Conservation (phyloP, 805 yeast species). For the Blastobotrys robertii region DNA sequence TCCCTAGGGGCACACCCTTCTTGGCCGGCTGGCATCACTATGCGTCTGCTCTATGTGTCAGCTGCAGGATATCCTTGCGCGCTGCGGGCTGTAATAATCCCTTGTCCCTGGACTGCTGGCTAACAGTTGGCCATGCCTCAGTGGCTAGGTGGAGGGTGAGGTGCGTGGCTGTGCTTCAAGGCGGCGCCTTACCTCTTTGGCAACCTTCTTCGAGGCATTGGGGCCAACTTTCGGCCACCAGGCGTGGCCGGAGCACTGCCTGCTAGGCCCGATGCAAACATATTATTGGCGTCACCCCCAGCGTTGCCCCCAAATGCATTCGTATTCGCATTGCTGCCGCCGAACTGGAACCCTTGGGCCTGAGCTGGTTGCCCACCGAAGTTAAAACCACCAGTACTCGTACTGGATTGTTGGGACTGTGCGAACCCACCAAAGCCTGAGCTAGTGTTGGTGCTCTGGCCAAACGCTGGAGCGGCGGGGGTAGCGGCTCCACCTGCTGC, state of each 20-base stretch:
- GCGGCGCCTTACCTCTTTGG: background rate
- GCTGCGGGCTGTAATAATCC: background rate
- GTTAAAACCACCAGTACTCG: background rate
- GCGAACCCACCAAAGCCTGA: background rate
- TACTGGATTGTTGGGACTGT: background rate
- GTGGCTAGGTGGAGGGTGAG: background rate
- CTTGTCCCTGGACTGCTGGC: background rate
- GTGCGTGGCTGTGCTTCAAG: background rate
- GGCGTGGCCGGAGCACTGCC: background rate
- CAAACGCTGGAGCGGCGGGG: background rate
- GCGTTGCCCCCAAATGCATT: background rate
- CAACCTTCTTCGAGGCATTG: conserved; percentile 2
- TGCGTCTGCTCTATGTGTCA: no score
- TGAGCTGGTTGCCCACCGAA: background rate
- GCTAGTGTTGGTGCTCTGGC: background rate
- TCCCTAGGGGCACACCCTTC: no score
- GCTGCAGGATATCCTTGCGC: background rate
- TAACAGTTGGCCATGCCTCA: background rate
- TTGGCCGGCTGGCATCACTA: no score
- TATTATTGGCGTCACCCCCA: background rate
- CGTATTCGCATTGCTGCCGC: background rate
- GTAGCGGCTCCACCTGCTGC: background rate
- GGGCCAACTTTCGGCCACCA: conserved; percentile 2
- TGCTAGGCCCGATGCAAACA: background rate
- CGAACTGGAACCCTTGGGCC: conserved; percentile 1